Conservation (phyloP, 208 protist genomes). For the Acanthamoeba polyphaga region DNA sequence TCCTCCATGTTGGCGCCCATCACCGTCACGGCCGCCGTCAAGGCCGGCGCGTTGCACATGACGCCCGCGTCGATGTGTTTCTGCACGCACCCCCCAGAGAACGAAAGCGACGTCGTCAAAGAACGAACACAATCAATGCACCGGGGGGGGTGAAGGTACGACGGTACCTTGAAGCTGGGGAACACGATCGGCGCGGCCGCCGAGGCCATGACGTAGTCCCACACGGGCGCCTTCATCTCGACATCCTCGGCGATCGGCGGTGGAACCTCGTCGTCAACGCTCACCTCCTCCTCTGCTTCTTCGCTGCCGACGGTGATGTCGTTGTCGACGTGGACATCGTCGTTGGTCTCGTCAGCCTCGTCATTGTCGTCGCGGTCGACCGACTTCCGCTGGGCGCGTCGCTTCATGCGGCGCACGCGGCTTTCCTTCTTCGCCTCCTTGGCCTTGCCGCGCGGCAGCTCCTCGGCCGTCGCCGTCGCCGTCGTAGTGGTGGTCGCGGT, state of each 20-base stretch:
- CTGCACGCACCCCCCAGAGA: not conserved
- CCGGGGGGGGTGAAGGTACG: not conserved
- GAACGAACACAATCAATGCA: not conserved
- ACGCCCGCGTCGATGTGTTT: constrained; percentile 35
- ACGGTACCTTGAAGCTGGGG: constrained; percentile 48
- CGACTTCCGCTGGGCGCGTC: not conserved
- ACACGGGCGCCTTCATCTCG: not conserved
- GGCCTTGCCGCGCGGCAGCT: not conserved
- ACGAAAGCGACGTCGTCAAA: too few relatives aligned
- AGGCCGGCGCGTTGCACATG: constrained; percentile 20
- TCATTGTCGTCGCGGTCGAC: not conserved
- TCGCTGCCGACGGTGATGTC: not conserved
- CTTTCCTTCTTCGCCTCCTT: not conserved
- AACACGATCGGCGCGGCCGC: constrained; percentile 59
- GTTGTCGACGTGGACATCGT: not conserved
- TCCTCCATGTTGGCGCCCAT: constrained; percentile 1
- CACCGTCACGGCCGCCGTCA: constrained; percentile 18
- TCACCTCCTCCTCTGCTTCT: not conserved
- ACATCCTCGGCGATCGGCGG: not conserved
- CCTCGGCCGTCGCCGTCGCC: not conserved
- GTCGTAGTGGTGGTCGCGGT: not conserved
- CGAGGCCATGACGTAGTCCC: constrained; percentile 54
- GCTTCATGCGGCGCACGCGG: not conserved
- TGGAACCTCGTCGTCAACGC: not conserved
- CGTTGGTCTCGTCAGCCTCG: not conserved